Evolutionary conservation across 2,329 filamentous ascomycete species (phyloP).

Genomic region (Aaosphaeria pasadenensis): DNA sequence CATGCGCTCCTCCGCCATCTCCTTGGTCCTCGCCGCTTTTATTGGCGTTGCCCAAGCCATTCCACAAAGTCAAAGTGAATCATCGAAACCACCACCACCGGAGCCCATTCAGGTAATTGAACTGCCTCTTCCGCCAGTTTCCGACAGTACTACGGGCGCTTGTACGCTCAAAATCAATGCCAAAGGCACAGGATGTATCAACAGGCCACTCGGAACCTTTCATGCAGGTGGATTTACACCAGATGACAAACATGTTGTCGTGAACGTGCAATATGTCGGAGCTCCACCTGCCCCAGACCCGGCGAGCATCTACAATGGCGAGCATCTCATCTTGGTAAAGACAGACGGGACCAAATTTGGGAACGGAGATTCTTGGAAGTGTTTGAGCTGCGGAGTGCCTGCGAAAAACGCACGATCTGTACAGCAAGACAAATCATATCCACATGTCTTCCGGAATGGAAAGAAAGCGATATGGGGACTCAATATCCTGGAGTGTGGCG

Average conservation of each 20-base stretch:
- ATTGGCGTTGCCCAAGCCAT: too few species aligned
- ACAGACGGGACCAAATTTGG: slow-evolving; percentile 38
- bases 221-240: slow-evolving; percentile 36
- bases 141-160: background rate
- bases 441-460: slow-evolving; percentile 43
- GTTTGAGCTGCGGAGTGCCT: slow-evolving; percentile 44
- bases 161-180: background rate
- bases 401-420: slow-evolving; percentile 17
- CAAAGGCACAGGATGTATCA: background rate
- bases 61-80: too few species aligned
- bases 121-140: background rate
- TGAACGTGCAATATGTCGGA: slow-evolving; percentile 39
- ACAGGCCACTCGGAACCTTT: slow-evolving; percentile 4
- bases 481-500: slow-evolving; percentile 37
- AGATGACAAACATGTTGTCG: slow-evolving; percentile 33
- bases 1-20: too few species aligned
- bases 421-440: slow-evolving; percentile 7
- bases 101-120: background rate
- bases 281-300: slow-evolving; percentile 40
- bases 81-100: background rate
- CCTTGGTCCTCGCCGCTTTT: too few species aligned
- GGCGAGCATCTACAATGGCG: slow-evolving; percentile 40
- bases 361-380: slow-evolving; percentile 48
- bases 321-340: slow-evolving; percentile 42
- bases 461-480: slow-evolving; percentile 32